phyloP scores from a whole-genome alignment of 495 filamentous ascomycete species.

The Lepraria neglecta region DNA sequence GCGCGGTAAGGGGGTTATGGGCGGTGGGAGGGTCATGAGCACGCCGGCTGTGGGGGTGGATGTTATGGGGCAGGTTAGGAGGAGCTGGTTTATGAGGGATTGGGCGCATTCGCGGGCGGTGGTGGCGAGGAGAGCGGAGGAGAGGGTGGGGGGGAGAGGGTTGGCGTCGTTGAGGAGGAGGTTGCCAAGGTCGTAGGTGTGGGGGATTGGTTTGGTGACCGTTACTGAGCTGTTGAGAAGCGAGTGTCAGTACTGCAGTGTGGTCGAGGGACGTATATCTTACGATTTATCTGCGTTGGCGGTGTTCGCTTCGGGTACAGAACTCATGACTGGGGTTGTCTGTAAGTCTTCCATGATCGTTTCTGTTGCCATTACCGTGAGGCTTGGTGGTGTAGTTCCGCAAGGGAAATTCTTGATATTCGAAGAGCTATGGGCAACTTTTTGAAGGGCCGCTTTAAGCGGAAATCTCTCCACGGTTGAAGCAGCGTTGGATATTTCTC shows the following conservation, averaged over 20 bases:
- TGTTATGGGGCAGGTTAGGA: conserved; percentile 72
- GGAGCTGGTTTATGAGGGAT: conserved; percentile 79
- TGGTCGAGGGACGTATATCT: background rate
- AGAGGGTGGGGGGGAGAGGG: conserved; percentile 51
- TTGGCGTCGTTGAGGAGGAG: conserved; percentile 77
- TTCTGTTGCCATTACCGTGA: conserved; percentile 4
- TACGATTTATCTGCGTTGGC: conserved; percentile 9
- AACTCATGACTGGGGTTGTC: background rate
- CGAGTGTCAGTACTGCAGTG: background rate
- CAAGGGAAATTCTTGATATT: background rate
- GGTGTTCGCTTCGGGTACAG: background rate
- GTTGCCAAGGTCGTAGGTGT: conserved; percentile 87
- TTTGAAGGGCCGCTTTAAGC: conserved; percentile 16
- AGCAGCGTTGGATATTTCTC: conserved; percentile 12
- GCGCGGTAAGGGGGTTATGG: conserved; percentile 65
- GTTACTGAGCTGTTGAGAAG: conserved; percentile 46
- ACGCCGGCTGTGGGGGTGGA: conserved; percentile 56
- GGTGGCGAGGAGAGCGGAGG: conserved; percentile 51
- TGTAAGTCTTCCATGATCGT: conserved; percentile 5
- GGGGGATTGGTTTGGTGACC: conserved; percentile 76
- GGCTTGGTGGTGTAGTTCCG: background rate
- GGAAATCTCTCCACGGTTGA: background rate
- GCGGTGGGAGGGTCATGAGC: conserved; percentile 63
- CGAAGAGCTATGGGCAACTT: background rate
- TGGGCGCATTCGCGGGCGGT: conserved; percentile 83